phyloP scores from a whole-genome alignment of 78 protist genomes.

The Monosiga brevicollis region DNA sequence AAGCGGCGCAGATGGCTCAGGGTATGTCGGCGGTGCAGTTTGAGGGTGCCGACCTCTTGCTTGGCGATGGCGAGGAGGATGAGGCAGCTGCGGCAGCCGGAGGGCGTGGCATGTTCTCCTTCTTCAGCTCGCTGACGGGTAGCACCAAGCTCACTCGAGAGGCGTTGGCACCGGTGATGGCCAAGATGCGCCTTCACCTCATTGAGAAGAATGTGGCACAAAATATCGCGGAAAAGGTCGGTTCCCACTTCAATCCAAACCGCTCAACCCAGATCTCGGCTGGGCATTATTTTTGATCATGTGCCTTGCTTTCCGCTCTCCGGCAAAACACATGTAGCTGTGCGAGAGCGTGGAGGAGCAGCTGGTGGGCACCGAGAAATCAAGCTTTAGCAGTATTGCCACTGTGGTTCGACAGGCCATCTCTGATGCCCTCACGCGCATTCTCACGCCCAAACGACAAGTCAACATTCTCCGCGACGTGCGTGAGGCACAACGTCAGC shows the following conservation, averaged over 20 bases:
- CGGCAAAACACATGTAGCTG: background rate
- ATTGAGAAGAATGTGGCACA: background rate
- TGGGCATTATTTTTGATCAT: background rate
- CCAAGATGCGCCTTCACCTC: background rate
- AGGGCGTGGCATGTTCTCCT: background rate
- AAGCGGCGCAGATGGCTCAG: background rate
- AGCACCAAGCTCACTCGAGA: no score
- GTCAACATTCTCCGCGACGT: constrained; percentile 71
- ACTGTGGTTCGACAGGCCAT: constrained; percentile 43
- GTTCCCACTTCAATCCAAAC: background rate
- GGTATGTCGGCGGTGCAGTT: background rate
- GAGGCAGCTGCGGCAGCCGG: background rate
- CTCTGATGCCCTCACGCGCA: constrained; percentile 66
- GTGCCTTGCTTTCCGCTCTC: background rate
- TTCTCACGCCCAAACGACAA: constrained; percentile 79
- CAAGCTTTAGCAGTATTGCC: background rate
- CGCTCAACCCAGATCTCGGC: background rate
- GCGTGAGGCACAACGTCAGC: constrained; percentile 8
- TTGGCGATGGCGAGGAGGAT: background rate
- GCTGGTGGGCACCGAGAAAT: background rate
- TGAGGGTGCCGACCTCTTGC: background rate
- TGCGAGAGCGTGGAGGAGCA: background rate
- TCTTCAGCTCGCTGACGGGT: background rate
- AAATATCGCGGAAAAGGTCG: background rate
- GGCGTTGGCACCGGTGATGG: background rate